Evolutionary conservation across 2,329 filamentous ascomycete species (phyloP).

Genomic region (Dryadomyces quercus-mongolicae): DNA sequence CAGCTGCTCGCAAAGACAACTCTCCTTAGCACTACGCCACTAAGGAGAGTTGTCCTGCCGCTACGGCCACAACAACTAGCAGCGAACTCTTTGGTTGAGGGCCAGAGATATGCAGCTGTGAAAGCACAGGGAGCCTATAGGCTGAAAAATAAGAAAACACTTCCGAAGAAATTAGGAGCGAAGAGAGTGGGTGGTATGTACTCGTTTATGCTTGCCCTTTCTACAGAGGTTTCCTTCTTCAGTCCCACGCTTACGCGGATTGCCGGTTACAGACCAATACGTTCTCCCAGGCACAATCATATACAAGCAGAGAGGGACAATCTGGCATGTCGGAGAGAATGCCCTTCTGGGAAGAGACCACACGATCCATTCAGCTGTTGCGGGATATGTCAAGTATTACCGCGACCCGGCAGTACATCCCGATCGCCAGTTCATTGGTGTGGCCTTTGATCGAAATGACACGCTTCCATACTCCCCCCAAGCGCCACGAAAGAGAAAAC

Average conservation of each 20-base stretch:
- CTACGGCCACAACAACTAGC: background rate
- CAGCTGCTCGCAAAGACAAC: conserved; percentile 33
- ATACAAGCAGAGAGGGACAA: conserved; percentile 89
- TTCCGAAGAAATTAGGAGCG: conserved; percentile 77
- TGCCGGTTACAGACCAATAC: conserved; percentile 55
- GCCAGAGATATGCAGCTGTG: conserved; percentile 43
- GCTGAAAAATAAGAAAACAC: conserved; percentile 43
- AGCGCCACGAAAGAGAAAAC: conserved; percentile 58
- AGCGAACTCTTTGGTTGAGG: conserved; percentile 20
- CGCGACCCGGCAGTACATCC: conserved; percentile 73
- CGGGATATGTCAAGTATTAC: conserved; percentile 96
- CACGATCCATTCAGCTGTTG: conserved; percentile 76
- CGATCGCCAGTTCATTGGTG: conserved; percentile 86
- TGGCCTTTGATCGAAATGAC: conserved; percentile 74
- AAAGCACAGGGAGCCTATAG: conserved; percentile 61
- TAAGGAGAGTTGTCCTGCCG: conserved; percentile 3
- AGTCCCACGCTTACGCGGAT: background rate
- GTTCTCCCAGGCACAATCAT: conserved; percentile 96
- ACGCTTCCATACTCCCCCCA: conserved; percentile 65
- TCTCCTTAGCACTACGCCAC: conserved; percentile 19
- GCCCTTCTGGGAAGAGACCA: conserved; percentile 91
- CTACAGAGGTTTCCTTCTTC: too few species aligned
- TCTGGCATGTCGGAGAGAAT: conserved; percentile 94
- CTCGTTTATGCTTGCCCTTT: too few species aligned
- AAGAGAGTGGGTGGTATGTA: conserved; percentile 74